phyloP scores from a whole-genome alignment of 2,329 filamentous ascomycete genomes.

The Paecilomyces dactylethromorphus region DNA sequence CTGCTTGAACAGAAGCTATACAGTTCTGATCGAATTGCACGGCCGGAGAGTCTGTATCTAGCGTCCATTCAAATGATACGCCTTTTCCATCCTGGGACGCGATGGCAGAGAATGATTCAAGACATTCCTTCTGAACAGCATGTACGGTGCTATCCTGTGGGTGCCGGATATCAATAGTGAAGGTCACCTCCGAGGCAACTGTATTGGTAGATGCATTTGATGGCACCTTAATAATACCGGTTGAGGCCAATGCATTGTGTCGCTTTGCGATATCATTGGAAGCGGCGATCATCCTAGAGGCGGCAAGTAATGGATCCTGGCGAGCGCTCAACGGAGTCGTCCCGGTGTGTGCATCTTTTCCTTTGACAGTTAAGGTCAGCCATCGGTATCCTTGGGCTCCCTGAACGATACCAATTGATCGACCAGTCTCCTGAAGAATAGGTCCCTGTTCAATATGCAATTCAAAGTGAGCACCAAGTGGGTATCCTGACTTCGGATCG shows the following conservation, averaged over 20 bases:
- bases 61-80: constrained; percentile 46
- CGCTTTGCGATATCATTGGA: constrained; percentile 54
- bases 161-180: constrained; percentile 61
- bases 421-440: constrained; percentile 54
- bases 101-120: constrained; percentile 49
- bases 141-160: constrained; percentile 49
- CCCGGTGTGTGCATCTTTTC: constrained; percentile 62
- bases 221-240: constrained; percentile 56
- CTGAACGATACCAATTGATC: constrained; percentile 59
- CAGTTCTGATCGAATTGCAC: constrained; percentile 58
- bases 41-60: constrained; percentile 52
- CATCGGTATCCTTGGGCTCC: constrained; percentile 66
- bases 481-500: constrained; percentile 36
- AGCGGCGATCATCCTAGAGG: constrained; percentile 57
- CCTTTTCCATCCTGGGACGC: constrained; percentile 48
- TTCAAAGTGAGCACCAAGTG: constrained; percentile 70
- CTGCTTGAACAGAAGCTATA: constrained; percentile 52
- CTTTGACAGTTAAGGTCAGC: constrained; percentile 58
- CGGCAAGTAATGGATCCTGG: constrained; percentile 58
- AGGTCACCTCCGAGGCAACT: constrained; percentile 56
- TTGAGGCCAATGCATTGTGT: constrained; percentile 54
- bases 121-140: constrained; percentile 48
- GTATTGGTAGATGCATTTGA: constrained; percentile 61
- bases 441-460: constrained; percentile 76
- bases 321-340: constrained; percentile 59